Evolutionary conservation across 441 rosid genomes (phyloP).

Genomic region (Euphorbia corollata): DNA sequence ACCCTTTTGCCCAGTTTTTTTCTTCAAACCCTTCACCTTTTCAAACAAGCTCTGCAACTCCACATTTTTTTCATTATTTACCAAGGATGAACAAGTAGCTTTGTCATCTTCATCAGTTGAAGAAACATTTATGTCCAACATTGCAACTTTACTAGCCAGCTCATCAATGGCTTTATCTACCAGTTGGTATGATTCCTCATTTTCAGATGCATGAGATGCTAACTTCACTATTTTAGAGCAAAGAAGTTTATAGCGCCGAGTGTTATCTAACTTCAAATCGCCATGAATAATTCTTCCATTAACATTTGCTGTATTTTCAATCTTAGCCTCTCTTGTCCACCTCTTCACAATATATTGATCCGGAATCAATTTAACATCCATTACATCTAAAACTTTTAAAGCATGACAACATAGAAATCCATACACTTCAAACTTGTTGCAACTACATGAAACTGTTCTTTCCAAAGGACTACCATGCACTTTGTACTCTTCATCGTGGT

Average conservation of each 20-base stretch:
- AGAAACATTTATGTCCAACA: not conserved
- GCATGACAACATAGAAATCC: constrained; percentile 8
- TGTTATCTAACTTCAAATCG: not conserved
- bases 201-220: constrained; percentile 5
- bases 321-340: constrained; percentile 8
- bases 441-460: not conserved
- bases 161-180: constrained; percentile 5
- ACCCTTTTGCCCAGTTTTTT: not conserved
- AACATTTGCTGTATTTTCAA: not conserved
- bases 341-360: not conserved
- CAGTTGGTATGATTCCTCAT: not conserved
- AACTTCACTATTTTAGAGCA: constrained; percentile 9
- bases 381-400: constrained; percentile 10
- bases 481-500: not conserved
- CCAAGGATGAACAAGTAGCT: not conserved
- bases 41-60: not conserved
- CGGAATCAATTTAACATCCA: constrained; percentile 1
- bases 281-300: not conserved
- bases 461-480: not conserved
- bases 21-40: not conserved
- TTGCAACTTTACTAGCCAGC: not conserved
- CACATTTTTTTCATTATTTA: not conserved
- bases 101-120: not conserved
- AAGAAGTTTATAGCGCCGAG: constrained; percentile 4
- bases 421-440: not conserved